A percentile compares a stretch with the other conserved stretches of the same genome.
Evolutionary conservation across 495 filamentous ascomycete species (phyloP).

Genomic region (Trichoderma asperelloides): DNA sequence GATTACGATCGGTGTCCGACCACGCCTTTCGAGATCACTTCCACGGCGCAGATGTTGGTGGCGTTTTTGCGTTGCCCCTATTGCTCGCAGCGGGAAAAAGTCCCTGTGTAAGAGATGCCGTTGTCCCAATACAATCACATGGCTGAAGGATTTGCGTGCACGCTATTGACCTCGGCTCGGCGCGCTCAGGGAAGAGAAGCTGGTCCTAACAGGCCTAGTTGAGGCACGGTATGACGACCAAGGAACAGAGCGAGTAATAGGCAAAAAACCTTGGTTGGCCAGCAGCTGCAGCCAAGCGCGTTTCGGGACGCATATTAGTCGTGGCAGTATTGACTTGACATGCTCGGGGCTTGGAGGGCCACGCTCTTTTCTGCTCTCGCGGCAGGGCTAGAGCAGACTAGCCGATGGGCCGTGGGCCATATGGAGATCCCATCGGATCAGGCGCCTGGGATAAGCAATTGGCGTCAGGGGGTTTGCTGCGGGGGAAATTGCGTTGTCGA

Average conservation of each 20-base stretch:
- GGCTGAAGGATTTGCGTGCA: not conserved
- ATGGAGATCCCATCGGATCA: constrained; percentile 7
- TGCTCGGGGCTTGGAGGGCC: not conserved
- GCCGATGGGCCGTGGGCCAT: constrained; percentile 1
- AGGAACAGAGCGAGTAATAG: not conserved
- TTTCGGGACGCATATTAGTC: not conserved
- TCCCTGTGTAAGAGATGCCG: not conserved
- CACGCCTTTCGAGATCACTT: not conserved
- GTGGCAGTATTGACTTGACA: not conserved
- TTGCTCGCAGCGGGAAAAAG: not conserved
- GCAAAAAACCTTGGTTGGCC: not conserved
- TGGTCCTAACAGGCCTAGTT: not conserved
- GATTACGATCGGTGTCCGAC: constrained; percentile 1
- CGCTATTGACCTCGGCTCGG: constrained; percentile 1
- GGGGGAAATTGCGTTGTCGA: constrained; percentile 3
- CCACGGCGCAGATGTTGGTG: not conserved
- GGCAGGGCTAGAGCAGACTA: constrained; percentile 1
- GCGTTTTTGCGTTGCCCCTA: not conserved
- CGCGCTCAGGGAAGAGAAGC: not conserved
- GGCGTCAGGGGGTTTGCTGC: constrained; percentile 3
- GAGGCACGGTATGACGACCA: not conserved
- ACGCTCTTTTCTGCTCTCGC: not conserved
- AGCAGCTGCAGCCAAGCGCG: not conserved
- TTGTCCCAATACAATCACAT: not conserved
- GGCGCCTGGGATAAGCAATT: constrained; percentile 7